Conservation (phyloP, 2,329 filamentous ascomycete species). For the Madurella mycetomatis region DNA sequence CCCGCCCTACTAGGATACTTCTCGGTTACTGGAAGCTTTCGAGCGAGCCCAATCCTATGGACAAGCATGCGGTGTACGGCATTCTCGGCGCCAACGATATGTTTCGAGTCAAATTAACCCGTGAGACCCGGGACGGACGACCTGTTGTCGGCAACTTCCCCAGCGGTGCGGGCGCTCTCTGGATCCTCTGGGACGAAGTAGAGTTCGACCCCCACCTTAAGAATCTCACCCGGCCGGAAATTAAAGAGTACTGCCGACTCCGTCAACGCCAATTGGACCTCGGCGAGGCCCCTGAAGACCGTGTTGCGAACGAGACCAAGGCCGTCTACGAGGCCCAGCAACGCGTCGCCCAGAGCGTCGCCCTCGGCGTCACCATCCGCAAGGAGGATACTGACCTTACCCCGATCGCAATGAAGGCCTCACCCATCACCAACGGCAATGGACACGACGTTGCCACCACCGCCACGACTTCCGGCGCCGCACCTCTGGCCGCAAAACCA, state of each 20-base stretch:
- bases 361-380: conserved; percentile 15
- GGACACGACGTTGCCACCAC: conserved; percentile 7
- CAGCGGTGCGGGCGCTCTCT: conserved; percentile 54
- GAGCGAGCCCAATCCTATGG: conserved; percentile 39
- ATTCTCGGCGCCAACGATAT: conserved; percentile 60
- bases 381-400: conserved; percentile 17
- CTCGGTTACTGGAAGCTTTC: conserved; percentile 58
- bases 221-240: conserved; percentile 48
- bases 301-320: conserved; percentile 45
- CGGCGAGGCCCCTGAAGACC: conserved; percentile 47
- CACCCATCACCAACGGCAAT: conserved; percentile 13
- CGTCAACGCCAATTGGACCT: conserved; percentile 55
- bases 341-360: conserved; percentile 22
- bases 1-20: conserved; percentile 53
- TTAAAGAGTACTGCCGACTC: conserved; percentile 61
- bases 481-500: conserved; percentile 3
- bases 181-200: conserved; percentile 60
- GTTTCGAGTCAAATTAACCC: conserved; percentile 59
- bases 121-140: conserved; percentile 57
- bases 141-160: conserved; percentile 58
- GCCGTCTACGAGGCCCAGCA: conserved; percentile 48
- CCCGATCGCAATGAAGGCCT: conserved; percentile 18
- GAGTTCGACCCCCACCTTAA: conserved; percentile 53
- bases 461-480: not conserved
- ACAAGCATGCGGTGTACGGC: conserved; percentile 60